Evolutionary conservation across 441 rosid genomes (phyloP), one percentile per base, ranked within the genome.

Genomic region (Jatropha multifida): DNA sequence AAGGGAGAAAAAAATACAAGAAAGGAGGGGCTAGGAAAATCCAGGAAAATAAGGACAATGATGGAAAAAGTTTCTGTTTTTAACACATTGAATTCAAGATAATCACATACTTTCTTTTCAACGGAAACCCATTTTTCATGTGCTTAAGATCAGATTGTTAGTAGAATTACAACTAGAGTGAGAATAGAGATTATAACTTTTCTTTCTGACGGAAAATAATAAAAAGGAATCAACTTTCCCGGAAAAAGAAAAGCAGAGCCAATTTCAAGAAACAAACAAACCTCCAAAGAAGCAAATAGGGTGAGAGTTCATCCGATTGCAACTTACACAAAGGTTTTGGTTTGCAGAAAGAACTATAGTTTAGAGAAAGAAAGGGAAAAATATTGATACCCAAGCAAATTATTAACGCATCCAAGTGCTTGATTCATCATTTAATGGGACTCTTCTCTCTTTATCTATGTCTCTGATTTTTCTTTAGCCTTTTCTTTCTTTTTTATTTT

Each of bases 111-210:
- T 15, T n/a, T 9, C 7, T 42, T 71, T 79, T 76, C 65, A 81
- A 78, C 81, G 75, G 73, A 82, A 77, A 69, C 74, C 71, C 84
- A 72, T 55, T 64, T 65, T 74, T 82, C 65, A 65, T 38, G 83
- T 67, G 59, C 0, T 51, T 75, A 79, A 68, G 60, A 55, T 48
- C 52, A 8, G 74, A n/a, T 26, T 44, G 27, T 18, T 55, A 60
- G 10, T 42, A 61, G 40, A n/a, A 46, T 48, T 64, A 32, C 23
- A 41, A 26, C 32, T 49, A n/a, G 71, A 27, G 49, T 20, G 68
- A 26, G 48, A 72, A 63, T 44, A 44, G 41, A 41, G 27, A 67
- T n/a, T 42, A 73, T 15, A 17, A 49, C 48, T 32, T 72, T 6
- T 40, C n/a, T 61, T 66, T 26, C 17, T 60, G 76, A 74, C 73